Evolutionary conservation across 1,284 basidiomycete species (phyloP), one percentile per base, ranked within the genome.

Genomic region (Neonothopanus nambi): DNA sequence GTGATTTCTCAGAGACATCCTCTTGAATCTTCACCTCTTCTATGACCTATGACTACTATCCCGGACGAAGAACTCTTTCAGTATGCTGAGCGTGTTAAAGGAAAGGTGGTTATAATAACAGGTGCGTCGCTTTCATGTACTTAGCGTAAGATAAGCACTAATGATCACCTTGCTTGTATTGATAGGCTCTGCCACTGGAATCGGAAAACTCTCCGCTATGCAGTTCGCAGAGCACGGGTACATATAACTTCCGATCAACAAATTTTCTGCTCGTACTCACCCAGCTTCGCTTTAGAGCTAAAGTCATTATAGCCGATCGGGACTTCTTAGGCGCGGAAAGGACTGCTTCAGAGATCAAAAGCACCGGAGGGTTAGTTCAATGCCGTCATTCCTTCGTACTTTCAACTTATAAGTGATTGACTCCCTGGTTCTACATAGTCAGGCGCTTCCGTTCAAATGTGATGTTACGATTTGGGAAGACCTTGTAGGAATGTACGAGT

Each of bases 281-380:
- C 35, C 42, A 48, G 17, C n/a, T n/a, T n/a, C n/a, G n/a, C n/a
- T 20, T 21, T 43, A 73, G 74, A 1, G 73, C 73, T 15, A 72
- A 71, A 38, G 56, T 77, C 7, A 70, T 76, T 13, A 67, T 75
- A 36, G 71, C 69, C 40, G 74, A 77, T 52, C 39, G 70, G 17
- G 61, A 71, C 41, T 41, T 61, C 7, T 52, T 53, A 11, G 65
- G 58, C 2, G 69, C 65, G 5, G 54, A 66, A 46, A 52, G 58
- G 28, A 64, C 67, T 13, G 68, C 62, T 2, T 48, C 59, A 13
- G 63, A 69, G 43, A 70, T 73, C 49, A 61, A 39, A 21, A 51
- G 57, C 5, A 43, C 46, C 0, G 71, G 70, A 52, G 78, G 81
- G 81, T 82, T 57, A 54, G 75, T 63, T n/a, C n/a, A n/a, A n/a